Base-by-base conservation (phyloP, 83 land plant genomes). In the Picea mariana region DNA sequence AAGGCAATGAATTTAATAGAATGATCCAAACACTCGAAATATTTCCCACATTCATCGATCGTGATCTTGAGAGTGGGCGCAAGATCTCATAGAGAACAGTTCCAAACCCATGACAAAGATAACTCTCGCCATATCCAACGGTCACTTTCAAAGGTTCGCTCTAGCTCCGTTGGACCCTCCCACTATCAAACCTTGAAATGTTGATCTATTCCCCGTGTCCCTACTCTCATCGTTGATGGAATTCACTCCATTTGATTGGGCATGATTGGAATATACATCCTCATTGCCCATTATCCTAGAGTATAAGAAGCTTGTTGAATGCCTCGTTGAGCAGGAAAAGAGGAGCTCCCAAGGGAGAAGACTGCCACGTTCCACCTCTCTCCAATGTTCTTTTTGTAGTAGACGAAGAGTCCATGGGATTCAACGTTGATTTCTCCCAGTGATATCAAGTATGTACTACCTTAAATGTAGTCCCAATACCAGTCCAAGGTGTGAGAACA, bases 41-140 rank as follows among this genome's bases (percentile, higher is more conserved):
- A n/a, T n/a, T n/a, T n/a, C n/a, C n/a, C 44, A 44, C 2, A 47
- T 44, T 1, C 77, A 73, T 8, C 58, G 26, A 0, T 73, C 77
- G 5, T 12, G 77, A 3, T 73, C 47, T 47, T 58, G 77, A 9
- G 26, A 18, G 24, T 58, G 44, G 7, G 77, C 47, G 0, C 77
- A 73, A 27, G 77, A 73, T 24, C 77, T 73, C 49, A 73, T 58
- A 40, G 77, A 58, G 24, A 73, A 73, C 55, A 18, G 55, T 73
- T 47, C 47, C 58, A 24, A 73, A 47, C 77, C 58, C 55, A 27
- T 4, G 77, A 44, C 16, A 0, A 42, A 3, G 26, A 26, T 4
- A 6, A 26, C 77, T 21, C 6, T 16, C 11, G 26, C 55, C 0
- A 21, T 1, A 7, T 44, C 9, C 9, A 73, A 73, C 58, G 26